These are phyloP conservation scores for Ehretia macrophylla DNA, from an alignment of 257 asterid genomes.

Conservation along the genomic window DNA sequence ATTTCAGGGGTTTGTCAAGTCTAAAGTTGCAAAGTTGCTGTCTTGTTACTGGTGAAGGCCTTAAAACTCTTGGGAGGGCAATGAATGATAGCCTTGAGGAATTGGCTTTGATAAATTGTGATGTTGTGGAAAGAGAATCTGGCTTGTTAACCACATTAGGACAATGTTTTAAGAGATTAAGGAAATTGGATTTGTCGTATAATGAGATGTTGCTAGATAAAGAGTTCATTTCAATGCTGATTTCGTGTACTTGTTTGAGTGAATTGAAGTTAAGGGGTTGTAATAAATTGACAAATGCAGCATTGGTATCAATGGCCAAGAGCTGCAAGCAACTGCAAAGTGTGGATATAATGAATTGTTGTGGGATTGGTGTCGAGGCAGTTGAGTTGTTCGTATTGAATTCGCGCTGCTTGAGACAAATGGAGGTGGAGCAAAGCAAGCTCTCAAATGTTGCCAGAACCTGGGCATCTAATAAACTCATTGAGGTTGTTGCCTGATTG, in stretches of 20 bases:
- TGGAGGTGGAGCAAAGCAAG: slow-evolving; percentile 59
- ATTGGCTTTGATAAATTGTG: slow-evolving; percentile 61
- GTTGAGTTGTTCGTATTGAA: slow-evolving; percentile 46
- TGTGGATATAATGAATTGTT: slow-evolving; percentile 49
- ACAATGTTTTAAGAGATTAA: slow-evolving; percentile 53
- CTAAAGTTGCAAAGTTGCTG: slow-evolving; percentile 68
- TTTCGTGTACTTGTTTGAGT: slow-evolving; percentile 42
- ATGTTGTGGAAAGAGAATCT: slow-evolving; percentile 54
- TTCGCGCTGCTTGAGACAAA: slow-evolving; percentile 27
- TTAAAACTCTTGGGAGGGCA: slow-evolving; percentile 39
- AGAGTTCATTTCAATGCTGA: slow-evolving; percentile 63
- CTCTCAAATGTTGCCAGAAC: slow-evolving; percentile 35
- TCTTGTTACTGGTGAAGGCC: slow-evolving; percentile 65
- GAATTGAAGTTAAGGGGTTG: slow-evolving; percentile 78
- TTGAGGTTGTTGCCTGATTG: slow-evolving; percentile 43
- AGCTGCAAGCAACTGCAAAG: slow-evolving; percentile 41
- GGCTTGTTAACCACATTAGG: slow-evolving; percentile 64
- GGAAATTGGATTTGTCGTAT: slow-evolving; percentile 67
- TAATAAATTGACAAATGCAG: slow-evolving; percentile 30
- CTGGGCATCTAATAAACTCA: slow-evolving; percentile 30
- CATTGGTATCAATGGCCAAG: slow-evolving; percentile 26
- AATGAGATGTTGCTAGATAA: slow-evolving; percentile 62
- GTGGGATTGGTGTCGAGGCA: slow-evolving; percentile 38
- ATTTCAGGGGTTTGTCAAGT: slow-evolving; percentile 44
- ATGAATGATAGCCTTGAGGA: slow-evolving; percentile 41